Evolutionary conservation across 257 asterid species (phyloP).

Genomic region (Solanum clarkiae): DNA sequence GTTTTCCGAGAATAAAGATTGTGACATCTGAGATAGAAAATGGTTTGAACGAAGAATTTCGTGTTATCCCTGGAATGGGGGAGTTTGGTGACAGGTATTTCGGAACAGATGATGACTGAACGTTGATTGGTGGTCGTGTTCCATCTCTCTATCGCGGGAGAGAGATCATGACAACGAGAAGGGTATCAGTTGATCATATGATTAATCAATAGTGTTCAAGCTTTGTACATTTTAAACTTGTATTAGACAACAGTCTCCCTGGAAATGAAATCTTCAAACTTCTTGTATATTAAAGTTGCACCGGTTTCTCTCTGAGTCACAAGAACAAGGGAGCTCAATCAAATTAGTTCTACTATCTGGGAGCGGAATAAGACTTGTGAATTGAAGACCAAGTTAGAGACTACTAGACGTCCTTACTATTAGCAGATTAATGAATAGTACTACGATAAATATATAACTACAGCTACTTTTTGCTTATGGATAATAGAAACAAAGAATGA

Average conservation of each 20-base stretch:
- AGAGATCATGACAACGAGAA: neutral
- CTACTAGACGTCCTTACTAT: too few relatives aligned
- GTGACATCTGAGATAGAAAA: constrained; percentile 97
- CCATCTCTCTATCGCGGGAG: neutral
- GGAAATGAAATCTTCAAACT: neutral
- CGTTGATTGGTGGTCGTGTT: neutral
- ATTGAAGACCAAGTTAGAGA: too few relatives aligned
- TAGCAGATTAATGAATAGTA: too few relatives aligned
- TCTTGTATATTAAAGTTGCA: neutral
- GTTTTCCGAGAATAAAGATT: constrained; percentile 77
- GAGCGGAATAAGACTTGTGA: neutral
- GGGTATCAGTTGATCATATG: neutral
- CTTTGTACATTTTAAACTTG: neutral
- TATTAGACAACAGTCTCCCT: neutral
- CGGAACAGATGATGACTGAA: constrained; percentile 81
- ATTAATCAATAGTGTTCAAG: neutral
- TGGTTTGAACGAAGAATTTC: constrained; percentile 73
- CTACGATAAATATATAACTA: too few relatives aligned
- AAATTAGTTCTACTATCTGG: neutral
- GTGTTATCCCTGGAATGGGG: constrained; percentile 98
- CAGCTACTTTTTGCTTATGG: too few relatives aligned
- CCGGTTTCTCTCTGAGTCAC: neutral
- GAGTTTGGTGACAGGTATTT: constrained; percentile 95
- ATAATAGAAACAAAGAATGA: too few relatives aligned
- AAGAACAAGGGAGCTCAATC: neutral